Evolutionary conservation across 345 rosid species (phyloP).

Genomic region (Salix purpurea): DNA sequence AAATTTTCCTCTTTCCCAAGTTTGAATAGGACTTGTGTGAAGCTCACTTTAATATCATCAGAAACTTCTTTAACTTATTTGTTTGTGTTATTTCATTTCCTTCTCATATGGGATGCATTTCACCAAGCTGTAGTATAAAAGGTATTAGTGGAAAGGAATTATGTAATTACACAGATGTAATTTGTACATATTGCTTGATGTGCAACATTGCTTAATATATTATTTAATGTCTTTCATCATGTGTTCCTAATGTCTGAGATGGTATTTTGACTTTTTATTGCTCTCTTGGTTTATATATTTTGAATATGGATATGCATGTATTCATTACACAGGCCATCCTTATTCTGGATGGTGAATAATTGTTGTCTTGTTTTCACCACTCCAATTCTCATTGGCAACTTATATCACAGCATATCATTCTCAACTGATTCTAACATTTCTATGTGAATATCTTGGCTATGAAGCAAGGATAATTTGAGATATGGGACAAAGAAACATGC

Average conservation of each 20-base stretch:
- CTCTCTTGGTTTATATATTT: not conserved
- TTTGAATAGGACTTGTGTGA: not conserved
- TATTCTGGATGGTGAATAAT: not conserved
- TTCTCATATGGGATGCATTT: not conserved
- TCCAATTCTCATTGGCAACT: not conserved
- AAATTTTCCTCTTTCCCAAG: not conserved
- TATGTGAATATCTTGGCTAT: slow-evolving; percentile 10
- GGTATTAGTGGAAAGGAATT: not conserved
- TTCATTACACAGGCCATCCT: not conserved
- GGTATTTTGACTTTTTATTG: not conserved
- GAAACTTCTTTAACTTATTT: not conserved
- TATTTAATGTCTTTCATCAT: not conserved
- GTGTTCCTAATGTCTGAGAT: not conserved
- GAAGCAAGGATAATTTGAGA: slow-evolving; percentile 28
- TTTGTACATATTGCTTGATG: not conserved
- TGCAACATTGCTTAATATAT: not conserved
- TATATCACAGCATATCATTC: not conserved
- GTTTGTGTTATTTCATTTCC: not conserved
- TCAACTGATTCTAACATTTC: slow-evolving; percentile 1
- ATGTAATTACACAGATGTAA: not conserved
- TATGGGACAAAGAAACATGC: slow-evolving; percentile 56
- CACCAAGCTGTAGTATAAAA: not conserved
- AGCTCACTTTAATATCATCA: not conserved
- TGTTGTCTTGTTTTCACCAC: not conserved
- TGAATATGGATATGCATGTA: not conserved